Evolutionary conservation across 371 early-diverging fungal species (phyloP).

Genomic region (Circinella minor): DNA sequence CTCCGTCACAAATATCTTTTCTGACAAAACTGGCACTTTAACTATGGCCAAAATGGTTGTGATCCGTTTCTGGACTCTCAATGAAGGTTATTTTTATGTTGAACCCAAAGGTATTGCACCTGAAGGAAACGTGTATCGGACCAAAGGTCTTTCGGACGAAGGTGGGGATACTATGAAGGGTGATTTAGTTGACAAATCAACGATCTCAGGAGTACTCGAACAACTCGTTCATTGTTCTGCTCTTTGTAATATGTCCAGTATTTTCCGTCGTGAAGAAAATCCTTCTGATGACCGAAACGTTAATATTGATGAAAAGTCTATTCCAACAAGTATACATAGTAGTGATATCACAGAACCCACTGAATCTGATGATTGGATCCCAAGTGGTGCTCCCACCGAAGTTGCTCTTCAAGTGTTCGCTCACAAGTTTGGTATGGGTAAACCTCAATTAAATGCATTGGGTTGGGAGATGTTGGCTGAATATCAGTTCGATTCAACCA

Average conservation of each 20-base stretch:
- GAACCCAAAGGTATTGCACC: slow-evolving; percentile 67
- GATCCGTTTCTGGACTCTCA: slow-evolving; percentile 68
- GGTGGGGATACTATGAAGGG: neutral
- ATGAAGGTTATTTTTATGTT: slow-evolving; percentile 61
- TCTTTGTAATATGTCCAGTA: slow-evolving; percentile 63
- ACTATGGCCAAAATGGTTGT: slow-evolving; percentile 43
- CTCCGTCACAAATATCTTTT: slow-evolving; percentile 88
- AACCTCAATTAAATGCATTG: slow-evolving; percentile 46
- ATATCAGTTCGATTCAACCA: slow-evolving; percentile 74
- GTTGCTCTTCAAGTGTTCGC: slow-evolving; percentile 75
- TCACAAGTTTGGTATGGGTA: slow-evolving; percentile 64
- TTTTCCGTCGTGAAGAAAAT: slow-evolving; percentile 30
- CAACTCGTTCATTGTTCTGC: slow-evolving; percentile 49
- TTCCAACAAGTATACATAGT: slow-evolving; percentile 19
- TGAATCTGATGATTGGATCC: slow-evolving; percentile 24
- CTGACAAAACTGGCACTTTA: slow-evolving; percentile 80
- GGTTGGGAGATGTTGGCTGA: slow-evolving; percentile 72
- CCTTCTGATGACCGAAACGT: slow-evolving; percentile 24
- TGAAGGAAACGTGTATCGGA: slow-evolving; percentile 57
- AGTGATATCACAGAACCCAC: slow-evolving; percentile 29
- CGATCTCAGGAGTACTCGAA: slow-evolving; percentile 3
- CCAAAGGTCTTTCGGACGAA: slow-evolving; percentile 13
- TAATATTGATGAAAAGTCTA: slow-evolving; percentile 26
- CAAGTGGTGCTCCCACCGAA: slow-evolving; percentile 42
- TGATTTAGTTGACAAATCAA: slow-evolving; percentile 22